Base-by-base conservation (phyloP, 768 basidiomycete species). In the Lepiota brunneoincarnata region DNA sequence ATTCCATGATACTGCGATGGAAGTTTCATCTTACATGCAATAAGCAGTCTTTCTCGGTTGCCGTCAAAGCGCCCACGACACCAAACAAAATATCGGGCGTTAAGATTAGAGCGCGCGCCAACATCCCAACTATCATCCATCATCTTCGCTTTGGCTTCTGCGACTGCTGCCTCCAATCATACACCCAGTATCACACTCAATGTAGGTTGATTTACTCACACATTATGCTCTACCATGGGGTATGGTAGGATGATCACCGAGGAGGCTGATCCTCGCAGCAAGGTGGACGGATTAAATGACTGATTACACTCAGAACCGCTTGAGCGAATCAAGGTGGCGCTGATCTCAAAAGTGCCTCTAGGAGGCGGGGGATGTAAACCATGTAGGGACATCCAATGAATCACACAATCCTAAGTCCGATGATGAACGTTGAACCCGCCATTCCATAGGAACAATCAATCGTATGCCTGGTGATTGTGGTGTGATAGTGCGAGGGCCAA, bases 211-310 rank as follows among this genome's bases (percentile, higher is more conserved):
- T 38, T 17, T 49, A 50, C 56, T 51, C 51, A 17, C 51, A 26
- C 56, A 57, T 57, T 50, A 57, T 51, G 12, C 50, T 46, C 49
- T 42, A 57, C 56, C 56, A 57, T 10, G 51, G 37, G 11, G 51
- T 34, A 43, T n/a, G n/a, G n/a, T n/a, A n/a, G n/a, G 50, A 34
- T 57, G 50, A 47, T 52, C 44, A 0, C 49, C 50, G 0, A 57
- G 34, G 12, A 57, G 17, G 2, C 11, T 38, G 1, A 50, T 57
- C 21, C 21, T 50, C 2, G 44, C 28, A 7, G 56, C 56, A 14
- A 57, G 34, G n/a, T 6, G 47, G 24, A 28, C 51, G 51, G 17
- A 57, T 15, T n/a, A 48, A 10, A n/a, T 47, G 44, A 44, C 56
- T 57, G 7, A 57, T 47, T n/a, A 42, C 23, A 12, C 35, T 45